Base-by-base conservation (phyloP, 2,329 filamentous ascomycete genomes). In the Dothideomycetes sp. region DNA sequence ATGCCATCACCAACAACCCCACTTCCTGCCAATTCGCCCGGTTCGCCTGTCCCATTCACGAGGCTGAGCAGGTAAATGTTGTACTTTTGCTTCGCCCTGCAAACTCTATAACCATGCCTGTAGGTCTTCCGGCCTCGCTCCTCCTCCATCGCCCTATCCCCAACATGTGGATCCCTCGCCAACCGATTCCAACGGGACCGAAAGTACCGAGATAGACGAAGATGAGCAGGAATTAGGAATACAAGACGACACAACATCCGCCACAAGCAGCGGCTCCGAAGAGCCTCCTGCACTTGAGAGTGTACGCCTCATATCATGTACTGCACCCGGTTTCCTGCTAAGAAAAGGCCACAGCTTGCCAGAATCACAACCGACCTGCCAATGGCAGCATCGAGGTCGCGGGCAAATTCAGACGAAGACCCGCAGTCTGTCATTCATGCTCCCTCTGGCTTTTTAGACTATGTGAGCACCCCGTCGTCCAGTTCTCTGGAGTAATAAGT, bases 381-480 rank as follows among this genome's bases (percentile, higher is more conserved):
- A 9, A 45, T 50, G n/a, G n/a, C n/a, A n/a, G n/a, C n/a, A n/a
- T n/a, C n/a, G 34, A 55, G 58, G 37, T 46, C 54, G 19, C 57
- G 62, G 52, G 80, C 57, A 65, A 78, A 55, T 38, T 72, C 73
- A 17, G 79, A 78, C 45, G 85, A 94, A 48, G 85, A 88, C 49
- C 81, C 86, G 17, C 73, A 85, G 38, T 95, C 88, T 1, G 88
- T 94, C 40, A 94, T 95, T 49, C 88, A 94, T 67, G 85, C 84
- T 12, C 87, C 88, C 0, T 72, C 85, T 47, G 84, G 81, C 45
- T 95, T 91, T 60, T 73, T 77, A 41, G 75, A 75, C 50, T 94
- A 91, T 74, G 84, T 91, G 59, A 55, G 74, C 57, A 31, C 34
- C 22, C 11, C n/a, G n/a, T 38, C 38, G 38, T 42, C 36, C 31